Percentiles rank a stretch among this genome's conserved stretches.
These are phyloP conservation scores for Musa itinerans DNA, from an alignment of 176 grass and related monocot species.

Conservation along the genomic window DNA sequence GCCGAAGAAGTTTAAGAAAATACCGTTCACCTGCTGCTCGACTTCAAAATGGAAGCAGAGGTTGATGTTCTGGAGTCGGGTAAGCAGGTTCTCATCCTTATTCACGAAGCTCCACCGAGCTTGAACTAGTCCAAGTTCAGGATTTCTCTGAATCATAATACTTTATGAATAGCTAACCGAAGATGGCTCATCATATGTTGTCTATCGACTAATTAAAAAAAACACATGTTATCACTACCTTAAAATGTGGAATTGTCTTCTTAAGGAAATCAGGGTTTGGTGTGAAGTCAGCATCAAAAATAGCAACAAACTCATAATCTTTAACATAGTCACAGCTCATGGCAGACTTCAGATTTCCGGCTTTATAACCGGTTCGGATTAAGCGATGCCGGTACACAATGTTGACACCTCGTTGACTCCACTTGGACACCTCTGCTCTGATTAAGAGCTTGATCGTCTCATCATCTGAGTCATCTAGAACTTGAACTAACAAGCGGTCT, in stretches of 20 bases:
- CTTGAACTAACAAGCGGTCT: conserved; percentile 69
- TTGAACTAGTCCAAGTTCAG: conserved; percentile 86
- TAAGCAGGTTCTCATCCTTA: conserved; percentile 84
- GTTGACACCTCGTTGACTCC: conserved; percentile 54
- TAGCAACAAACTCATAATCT: conserved; percentile 82
- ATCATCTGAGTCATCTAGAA: conserved; percentile 77
- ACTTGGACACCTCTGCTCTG: conserved; percentile 70
- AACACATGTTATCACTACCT: conserved; percentile 31
- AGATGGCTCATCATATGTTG: not conserved
- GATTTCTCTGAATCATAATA: conserved; percentile 49
- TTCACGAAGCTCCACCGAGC: conserved; percentile 94
- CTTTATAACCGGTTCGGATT: conserved; percentile 77
- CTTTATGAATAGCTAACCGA: not conserved
- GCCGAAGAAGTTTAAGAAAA: conserved; percentile 87
- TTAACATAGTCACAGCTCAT: conserved; percentile 88
- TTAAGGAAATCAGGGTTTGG: conserved; percentile 89
- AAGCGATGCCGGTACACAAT: conserved; percentile 69
- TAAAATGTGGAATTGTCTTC: conserved; percentile 89
- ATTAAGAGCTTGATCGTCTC: conserved; percentile 58
- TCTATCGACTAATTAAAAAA: not conserved
- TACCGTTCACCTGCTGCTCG: conserved; percentile 87
- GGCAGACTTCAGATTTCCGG: conserved; percentile 84
- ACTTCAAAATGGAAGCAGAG: conserved; percentile 95
- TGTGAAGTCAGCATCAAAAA: conserved; percentile 90
- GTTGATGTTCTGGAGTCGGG: conserved; percentile 88